Conservation (phyloP, 768 basidiomycete species). For the Psilocybe azurescens region DNA sequence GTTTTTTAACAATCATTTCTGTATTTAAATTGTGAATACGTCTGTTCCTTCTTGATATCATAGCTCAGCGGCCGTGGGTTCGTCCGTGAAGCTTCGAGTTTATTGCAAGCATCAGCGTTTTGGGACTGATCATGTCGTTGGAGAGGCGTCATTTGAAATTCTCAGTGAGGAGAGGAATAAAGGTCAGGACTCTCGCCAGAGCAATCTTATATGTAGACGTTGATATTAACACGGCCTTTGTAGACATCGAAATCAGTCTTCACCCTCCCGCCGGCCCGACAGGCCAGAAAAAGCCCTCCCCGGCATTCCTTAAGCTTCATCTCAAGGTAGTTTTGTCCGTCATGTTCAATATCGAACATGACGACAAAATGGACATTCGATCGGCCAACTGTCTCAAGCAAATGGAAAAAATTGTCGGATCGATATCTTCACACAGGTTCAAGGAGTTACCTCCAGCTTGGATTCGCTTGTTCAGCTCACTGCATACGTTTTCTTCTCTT, state of each 20-base stretch:
- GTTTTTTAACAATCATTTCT: too few species aligned
- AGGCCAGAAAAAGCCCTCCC: not conserved
- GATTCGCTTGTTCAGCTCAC: not conserved
- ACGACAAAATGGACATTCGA: not conserved
- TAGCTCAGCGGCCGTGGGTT: not conserved
- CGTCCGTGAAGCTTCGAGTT: not conserved
- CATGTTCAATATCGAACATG: not conserved
- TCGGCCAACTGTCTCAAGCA: not conserved
- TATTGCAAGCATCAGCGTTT: not conserved
- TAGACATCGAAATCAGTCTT: slow-evolving; percentile 1
- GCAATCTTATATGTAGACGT: too few species aligned
- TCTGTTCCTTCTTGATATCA: not conserved
- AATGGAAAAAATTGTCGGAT: slow-evolving; percentile 1
- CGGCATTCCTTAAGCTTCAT: not conserved
- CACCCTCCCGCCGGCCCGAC: not conserved
- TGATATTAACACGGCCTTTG: not conserved
- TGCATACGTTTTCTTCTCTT: not conserved
- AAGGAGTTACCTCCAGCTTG: not conserved
- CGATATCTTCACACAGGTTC: not conserved
- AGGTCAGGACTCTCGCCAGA: not conserved
- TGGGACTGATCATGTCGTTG: not conserved
- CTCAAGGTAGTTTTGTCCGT: slow-evolving; percentile 1
- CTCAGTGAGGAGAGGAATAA: not conserved
- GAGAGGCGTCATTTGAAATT: not conserved
- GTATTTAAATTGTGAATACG: too few species aligned